These are phyloP conservation scores for Onygenales sp. DNA, from an alignment of 2,329 filamentous ascomycete species.

Conservation along the genomic window DNA sequence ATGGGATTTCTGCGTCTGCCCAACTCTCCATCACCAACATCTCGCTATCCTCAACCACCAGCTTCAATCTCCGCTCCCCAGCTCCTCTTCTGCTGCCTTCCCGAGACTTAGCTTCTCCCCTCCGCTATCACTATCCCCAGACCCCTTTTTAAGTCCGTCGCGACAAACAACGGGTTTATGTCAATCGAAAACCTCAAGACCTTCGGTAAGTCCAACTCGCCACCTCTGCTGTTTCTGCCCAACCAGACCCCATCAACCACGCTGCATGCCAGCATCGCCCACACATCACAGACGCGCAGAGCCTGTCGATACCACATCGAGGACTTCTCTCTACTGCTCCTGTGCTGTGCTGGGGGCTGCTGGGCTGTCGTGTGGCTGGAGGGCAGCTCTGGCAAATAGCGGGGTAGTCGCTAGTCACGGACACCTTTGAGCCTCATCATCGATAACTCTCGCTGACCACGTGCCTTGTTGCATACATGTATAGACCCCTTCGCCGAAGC, in stretches of 20 bases:
- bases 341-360: not conserved
- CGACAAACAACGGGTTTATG: slow-evolving; percentile 79
- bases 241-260: not conserved
- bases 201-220: slow-evolving; percentile 58
- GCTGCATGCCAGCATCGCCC: too few relatives aligned
- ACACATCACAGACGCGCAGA: too few relatives aligned
- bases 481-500: slow-evolving; percentile 99
- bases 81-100: not conserved
- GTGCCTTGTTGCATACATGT: slow-evolving; percentile 11
- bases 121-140: slow-evolving; percentile 19
- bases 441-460: slow-evolving; percentile 11
- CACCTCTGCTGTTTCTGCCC: not conserved
- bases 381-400: slow-evolving; percentile 16
- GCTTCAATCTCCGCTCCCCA: not conserved
- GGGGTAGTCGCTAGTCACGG: slow-evolving; percentile 24
- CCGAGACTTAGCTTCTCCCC: slow-evolving; percentile 4
- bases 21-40: not conserved
- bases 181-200: slow-evolving; percentile 98
- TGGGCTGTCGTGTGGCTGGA: slow-evolving; percentile 5
- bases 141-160: slow-evolving; percentile 36
- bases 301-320: too few relatives aligned
- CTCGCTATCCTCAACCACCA: slow-evolving; percentile 7
- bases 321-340: not conserved
- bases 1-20: slow-evolving; percentile 3
- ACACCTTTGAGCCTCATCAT: slow-evolving; percentile 2